phyloP scores from a whole-genome alignment of 257 asterid species.

The Solanum boliviense region DNA sequence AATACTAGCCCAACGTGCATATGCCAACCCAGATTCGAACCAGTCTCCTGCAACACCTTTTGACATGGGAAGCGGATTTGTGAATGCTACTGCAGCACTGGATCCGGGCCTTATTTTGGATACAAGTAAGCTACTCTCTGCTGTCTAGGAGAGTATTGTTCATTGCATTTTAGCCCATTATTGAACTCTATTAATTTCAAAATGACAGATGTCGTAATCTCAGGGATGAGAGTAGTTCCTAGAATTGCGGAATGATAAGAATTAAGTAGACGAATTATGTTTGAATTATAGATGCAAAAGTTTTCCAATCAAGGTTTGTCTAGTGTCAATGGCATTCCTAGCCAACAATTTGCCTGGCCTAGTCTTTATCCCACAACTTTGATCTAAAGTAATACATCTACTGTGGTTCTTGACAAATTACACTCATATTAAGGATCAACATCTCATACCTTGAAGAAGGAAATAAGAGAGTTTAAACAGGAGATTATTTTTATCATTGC shows the following conservation, averaged over 20 bases:
- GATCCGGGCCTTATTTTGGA: slow-evolving; percentile 90
- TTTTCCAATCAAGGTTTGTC: background rate
- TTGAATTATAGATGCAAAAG: background rate
- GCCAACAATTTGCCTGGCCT: background rate
- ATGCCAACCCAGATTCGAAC: slow-evolving; percentile 73
- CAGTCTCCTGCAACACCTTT: slow-evolving; percentile 96
- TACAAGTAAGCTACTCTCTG: slow-evolving; percentile 42
- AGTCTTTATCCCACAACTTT: background rate
- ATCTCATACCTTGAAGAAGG: background rate
- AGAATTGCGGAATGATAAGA: background rate
- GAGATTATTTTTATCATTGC: background rate
- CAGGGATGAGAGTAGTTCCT: background rate
- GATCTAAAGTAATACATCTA: background rate
- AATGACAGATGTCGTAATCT: background rate
- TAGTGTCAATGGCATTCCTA: background rate
- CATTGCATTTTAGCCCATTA: background rate
- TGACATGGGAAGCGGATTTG: slow-evolving; percentile 97
- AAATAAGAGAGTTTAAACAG: background rate
- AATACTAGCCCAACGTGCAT: slow-evolving; percentile 87
- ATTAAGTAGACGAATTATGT: background rate
- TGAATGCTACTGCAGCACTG: slow-evolving; percentile 82
- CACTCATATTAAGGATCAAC: background rate
- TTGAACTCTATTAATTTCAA: background rate
- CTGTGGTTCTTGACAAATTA: background rate
- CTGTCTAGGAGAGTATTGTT: background rate